Evolutionary conservation across 768 basidiomycete species (phyloP).

Genomic region (Termitomyces sp.): DNA sequence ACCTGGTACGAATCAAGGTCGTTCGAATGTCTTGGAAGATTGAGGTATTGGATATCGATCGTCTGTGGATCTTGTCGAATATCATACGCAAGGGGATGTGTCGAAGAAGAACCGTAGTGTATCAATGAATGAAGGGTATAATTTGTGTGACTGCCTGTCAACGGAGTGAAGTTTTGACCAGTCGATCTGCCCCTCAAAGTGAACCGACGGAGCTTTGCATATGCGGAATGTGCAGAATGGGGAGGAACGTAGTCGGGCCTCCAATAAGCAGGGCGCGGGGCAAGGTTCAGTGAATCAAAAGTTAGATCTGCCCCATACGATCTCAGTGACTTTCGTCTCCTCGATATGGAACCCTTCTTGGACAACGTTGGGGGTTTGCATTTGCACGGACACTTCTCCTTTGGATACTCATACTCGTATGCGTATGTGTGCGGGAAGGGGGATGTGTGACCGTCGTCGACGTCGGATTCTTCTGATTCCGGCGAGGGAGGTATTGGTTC

Average conservation of each 20-base stretch:
- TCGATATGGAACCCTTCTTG: not conserved
- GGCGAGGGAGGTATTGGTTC: slow-evolving; percentile 10
- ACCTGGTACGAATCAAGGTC: slow-evolving; percentile 26
- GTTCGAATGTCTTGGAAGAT: slow-evolving; percentile 14
- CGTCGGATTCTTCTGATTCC: not conserved
- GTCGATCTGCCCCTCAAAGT: slow-evolving; percentile 1
- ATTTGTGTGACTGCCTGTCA: not conserved
- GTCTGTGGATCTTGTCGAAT: slow-evolving; percentile 14
- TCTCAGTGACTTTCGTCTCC: slow-evolving; percentile 1
- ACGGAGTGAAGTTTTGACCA: not conserved
- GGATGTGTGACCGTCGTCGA: not conserved
- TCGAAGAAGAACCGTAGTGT: slow-evolving; percentile 5
- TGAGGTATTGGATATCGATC: slow-evolving; percentile 13
- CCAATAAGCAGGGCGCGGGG: slow-evolving; percentile 17
- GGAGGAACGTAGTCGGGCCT: slow-evolving; percentile 14
- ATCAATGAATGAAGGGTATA: slow-evolving; percentile 15
- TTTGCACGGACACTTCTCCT: not conserved
- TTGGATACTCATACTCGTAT: not conserved
- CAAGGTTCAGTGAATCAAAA: slow-evolving; percentile 11
- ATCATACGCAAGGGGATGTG: slow-evolving; percentile 15
- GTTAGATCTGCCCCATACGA: slow-evolving; percentile 3
- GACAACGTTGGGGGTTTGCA: not conserved
- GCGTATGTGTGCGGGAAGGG: not conserved
- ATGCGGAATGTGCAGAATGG: not conserved
- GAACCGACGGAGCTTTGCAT: slow-evolving; percentile 1